Evolutionary conservation across 108 stramenopile species (phyloP), one percentile per base, ranked within the genome.

Genomic region (Aureococcus anophagefferens): DNA sequence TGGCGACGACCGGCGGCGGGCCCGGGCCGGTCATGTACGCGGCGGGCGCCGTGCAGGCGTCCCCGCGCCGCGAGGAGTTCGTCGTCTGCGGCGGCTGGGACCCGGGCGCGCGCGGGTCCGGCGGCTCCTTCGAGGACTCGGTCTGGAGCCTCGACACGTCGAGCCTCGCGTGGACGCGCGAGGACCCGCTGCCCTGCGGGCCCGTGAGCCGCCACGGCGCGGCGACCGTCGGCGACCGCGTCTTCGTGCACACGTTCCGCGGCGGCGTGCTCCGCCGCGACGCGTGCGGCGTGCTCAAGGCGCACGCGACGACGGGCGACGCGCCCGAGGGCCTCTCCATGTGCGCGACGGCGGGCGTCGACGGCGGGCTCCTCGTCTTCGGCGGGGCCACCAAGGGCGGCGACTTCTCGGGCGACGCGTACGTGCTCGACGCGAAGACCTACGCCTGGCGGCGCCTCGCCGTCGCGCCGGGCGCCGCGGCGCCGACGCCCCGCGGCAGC

Each of bases 161-260:
- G 13, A 32, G 29, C 7, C 68, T 33, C 25, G 46, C 32, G 75
- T 34, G 64, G 33, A 13, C 16, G 15, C 15, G 17, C 7, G 21
- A 63, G 33, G 51, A 40, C 32, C 0, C 5, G 18, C 40, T 71
- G 31, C 70, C 69, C 32, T 70, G 33, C 45, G 63, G 63, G 7
- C 75, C 75, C 31, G 62, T 76, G 30, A 68, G 67, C 7, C 75
- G 75, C 11, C 75, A 76, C 46, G 31, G 67, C 18, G 75, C 75
- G 0, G 68, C 40, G 30, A 71, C 62, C 14, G 59, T 76, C 18
- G 75, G 75, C 30, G 40, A 13, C 40, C 36, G 29, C 25, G 64
- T 76, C 71, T 36, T 70, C 33, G 28, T 76, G 0, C 70, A 76
- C 36, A 71, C 75, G 33, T 71, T 33, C 59, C 29, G 65, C 3